Conservation (phyloP, 106 monocot genomes). For the Phalaenopsis equestris region DNA sequence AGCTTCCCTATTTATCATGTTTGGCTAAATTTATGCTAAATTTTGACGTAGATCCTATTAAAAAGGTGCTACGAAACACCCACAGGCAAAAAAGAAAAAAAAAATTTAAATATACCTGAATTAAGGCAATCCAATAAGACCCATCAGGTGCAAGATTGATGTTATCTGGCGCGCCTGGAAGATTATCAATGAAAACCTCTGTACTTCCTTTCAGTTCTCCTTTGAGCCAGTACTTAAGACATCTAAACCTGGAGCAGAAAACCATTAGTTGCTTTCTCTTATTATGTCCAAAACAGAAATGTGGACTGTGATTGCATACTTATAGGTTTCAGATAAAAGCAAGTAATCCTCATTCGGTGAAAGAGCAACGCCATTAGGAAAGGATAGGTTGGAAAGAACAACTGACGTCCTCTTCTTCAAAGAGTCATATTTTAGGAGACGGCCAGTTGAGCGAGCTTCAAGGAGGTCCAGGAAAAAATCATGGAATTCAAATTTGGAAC, state of each 20-base stretch:
- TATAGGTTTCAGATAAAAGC: conserved; percentile 44
- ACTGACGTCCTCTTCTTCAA: conserved; percentile 25
- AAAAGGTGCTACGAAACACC: too few relatives aligned
- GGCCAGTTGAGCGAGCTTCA: conserved; percentile 43
- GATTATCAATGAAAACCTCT: conserved; percentile 54
- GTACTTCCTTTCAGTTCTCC: conserved; percentile 35
- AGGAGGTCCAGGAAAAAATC: conserved; percentile 34
- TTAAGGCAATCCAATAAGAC: conserved; percentile 56
- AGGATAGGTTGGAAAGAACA: conserved; percentile 21
- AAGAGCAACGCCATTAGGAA: conserved; percentile 59
- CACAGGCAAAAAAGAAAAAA: too few relatives aligned
- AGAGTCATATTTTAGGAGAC: conserved; percentile 54
- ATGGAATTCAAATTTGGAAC: conserved; percentile 27
- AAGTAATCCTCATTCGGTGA: conserved; percentile 36
- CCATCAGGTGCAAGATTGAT: conserved; percentile 66
- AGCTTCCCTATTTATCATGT: too few relatives aligned
- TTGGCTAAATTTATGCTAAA: too few relatives aligned
- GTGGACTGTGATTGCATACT: conserved; percentile 10
- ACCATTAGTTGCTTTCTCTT: too few relatives aligned
- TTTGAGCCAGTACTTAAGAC: conserved; percentile 51
- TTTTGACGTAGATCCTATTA: too few relatives aligned
- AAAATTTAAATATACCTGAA: conserved; percentile 19
- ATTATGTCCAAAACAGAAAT: too few relatives aligned
- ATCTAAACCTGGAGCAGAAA: conserved; percentile 29
- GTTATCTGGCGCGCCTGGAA: conserved; percentile 61